These are phyloP conservation scores for Elaphomyces granulatus DNA, from an alignment of 495 filamentous ascomycete species.

Conservation along the genomic window DNA sequence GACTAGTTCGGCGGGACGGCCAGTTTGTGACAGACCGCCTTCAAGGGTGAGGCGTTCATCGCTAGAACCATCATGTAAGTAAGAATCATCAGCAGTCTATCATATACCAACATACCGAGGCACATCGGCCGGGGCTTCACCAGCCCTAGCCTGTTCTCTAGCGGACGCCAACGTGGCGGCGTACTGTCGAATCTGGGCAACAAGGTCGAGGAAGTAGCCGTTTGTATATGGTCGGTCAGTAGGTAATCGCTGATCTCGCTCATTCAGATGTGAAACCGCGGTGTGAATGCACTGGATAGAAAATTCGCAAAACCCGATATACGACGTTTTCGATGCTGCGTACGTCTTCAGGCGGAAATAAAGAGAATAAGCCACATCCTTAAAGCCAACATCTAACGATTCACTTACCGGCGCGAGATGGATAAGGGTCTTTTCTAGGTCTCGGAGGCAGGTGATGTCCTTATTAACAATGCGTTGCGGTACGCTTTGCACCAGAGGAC, in stretches of 20 bases:
- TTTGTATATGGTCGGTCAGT: conserved; percentile 78
- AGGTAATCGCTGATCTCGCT: conserved; percentile 65
- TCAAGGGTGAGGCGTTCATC: conserved; percentile 56
- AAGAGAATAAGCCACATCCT: conserved; percentile 52
- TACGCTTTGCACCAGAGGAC: conserved; percentile 47
- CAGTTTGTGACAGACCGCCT: conserved; percentile 63
- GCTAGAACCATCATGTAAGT: conserved; percentile 15
- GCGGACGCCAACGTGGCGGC: conserved; percentile 44
- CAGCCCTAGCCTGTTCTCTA: conserved; percentile 23
- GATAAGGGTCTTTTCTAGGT: conserved; percentile 79
- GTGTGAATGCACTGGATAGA: conserved; percentile 76
- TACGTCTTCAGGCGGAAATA: conserved; percentile 62
- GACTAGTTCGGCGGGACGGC: conserved; percentile 63
- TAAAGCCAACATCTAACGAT: conserved; percentile 28
- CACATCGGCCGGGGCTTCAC: conserved; percentile 19
- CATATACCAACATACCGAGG: conserved; percentile 31
- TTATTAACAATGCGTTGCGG: not conserved
- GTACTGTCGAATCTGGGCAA: conserved; percentile 70
- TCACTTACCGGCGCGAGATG: conserved; percentile 80
- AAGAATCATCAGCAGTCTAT: conserved; percentile 12
- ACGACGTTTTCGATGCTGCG: conserved; percentile 48
- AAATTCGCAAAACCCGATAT: conserved; percentile 72
- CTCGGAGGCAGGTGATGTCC: conserved; percentile 46
- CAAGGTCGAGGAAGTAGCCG: conserved; percentile 86
- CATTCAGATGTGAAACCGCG: conserved; percentile 63